A percentile compares a stretch with the other conserved stretches of the same genome.
Conservation (phyloP, 352 stramenopile species). For the Phytopythium helicoides region DNA sequence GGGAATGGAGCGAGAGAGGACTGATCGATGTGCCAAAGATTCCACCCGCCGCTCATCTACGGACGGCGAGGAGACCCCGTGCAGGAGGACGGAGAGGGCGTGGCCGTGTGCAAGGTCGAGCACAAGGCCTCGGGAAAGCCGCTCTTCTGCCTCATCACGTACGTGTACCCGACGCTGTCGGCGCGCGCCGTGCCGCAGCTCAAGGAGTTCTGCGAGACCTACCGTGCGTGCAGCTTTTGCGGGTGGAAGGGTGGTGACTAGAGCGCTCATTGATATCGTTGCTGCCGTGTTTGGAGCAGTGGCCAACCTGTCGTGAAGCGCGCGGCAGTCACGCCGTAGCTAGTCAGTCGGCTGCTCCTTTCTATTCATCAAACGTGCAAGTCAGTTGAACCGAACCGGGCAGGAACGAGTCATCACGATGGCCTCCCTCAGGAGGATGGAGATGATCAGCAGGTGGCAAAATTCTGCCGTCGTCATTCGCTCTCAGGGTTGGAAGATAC, state of each 20-base stretch:
- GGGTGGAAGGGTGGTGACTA: too few species aligned
- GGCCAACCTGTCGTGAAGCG: conserved; percentile 5
- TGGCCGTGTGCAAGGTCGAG: conserved; percentile 61
- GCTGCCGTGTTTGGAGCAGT: conserved; percentile 1
- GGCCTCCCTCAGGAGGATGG: too few species aligned
- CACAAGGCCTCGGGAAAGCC: conserved; percentile 29
- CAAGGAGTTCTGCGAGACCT: conserved; percentile 72
- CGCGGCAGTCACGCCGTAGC: background rate
- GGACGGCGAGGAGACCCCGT: conserved; percentile 62
- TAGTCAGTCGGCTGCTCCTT: background rate
- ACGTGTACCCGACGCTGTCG: conserved; percentile 77
- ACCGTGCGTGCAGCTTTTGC: conserved; percentile 23
- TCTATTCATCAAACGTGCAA: background rate
- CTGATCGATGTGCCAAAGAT: conserved; percentile 26
- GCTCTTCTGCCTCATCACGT: conserved; percentile 79
- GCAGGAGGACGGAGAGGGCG: conserved; percentile 65
- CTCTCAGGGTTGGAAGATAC: too few species aligned
- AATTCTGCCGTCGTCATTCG: too few species aligned
- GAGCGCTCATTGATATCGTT: too few species aligned
- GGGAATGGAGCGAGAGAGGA: too few species aligned
- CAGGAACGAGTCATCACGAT: too few species aligned
- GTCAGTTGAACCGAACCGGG: too few species aligned
- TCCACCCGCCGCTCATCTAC: conserved; percentile 78
- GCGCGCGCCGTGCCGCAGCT: conserved; percentile 72
- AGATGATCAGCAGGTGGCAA: too few species aligned